A percentile compares a stretch with the other conserved stretches of the same genome.
Conservation (phyloP, 2,329 filamentous ascomycete species). For the Fusarium guadeloupense region DNA sequence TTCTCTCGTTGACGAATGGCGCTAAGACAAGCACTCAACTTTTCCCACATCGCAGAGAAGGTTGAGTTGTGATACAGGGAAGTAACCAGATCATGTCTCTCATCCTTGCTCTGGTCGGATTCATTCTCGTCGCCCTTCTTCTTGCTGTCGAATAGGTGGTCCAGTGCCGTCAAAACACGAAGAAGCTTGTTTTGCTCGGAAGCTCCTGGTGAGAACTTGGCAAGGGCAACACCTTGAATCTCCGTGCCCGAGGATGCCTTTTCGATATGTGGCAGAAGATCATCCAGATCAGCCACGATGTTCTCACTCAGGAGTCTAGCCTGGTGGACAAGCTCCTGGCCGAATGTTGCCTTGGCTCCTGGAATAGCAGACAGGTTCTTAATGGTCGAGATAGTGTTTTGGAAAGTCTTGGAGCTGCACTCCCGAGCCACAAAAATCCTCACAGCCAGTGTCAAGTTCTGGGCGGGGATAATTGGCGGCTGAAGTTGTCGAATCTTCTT, state of each 20-base stretch:
- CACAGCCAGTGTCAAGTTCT: conserved; percentile 92
- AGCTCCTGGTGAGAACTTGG: conserved; percentile 94
- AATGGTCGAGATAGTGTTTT: conserved; percentile 97
- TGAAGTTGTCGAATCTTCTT: conserved; percentile 70
- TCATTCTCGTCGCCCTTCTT: conserved; percentile 63
- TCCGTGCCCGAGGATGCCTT: conserved; percentile 90
- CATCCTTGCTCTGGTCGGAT: conserved; percentile 62
- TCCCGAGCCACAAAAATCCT: conserved; percentile 96
- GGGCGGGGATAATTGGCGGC: conserved; percentile 85
- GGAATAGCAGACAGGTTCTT: conserved; percentile 96
- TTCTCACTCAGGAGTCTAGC: conserved; percentile 85
- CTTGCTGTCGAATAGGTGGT: conserved; percentile 93
- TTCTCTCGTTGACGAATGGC: conserved; percentile 92
- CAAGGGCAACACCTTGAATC: conserved; percentile 90
- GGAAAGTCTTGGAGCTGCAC: conserved; percentile 97
- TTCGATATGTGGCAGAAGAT: conserved; percentile 85
- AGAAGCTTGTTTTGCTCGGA: conserved; percentile 97
- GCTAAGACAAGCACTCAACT: conserved; percentile 86
- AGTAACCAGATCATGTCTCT: conserved; percentile 86
- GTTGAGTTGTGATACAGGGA: conserved; percentile 90
- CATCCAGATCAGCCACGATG: conserved; percentile 84
- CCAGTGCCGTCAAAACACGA: conserved; percentile 89
- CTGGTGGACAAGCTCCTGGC: conserved; percentile 89
- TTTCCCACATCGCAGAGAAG: conserved; percentile 91
- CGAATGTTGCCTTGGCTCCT: conserved; percentile 87